phyloP scores from a whole-genome alignment of 2,329 filamentous ascomycete genomes.

The Domatiomyces globalis region DNA sequence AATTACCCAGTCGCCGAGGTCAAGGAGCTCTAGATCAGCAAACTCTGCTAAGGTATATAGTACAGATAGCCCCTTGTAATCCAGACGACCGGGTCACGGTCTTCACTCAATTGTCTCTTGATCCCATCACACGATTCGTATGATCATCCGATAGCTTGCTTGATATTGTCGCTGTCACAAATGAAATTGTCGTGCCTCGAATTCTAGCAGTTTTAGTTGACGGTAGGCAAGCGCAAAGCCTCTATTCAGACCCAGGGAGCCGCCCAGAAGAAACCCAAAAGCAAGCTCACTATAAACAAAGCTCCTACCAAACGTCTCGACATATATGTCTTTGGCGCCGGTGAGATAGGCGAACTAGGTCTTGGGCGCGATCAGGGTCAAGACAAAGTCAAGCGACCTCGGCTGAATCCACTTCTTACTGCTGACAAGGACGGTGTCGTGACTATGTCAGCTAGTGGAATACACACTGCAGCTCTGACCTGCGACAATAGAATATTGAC shows the following conservation, averaged over 20 bases:
- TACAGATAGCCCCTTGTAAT: no score
- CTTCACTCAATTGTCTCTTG: no score
- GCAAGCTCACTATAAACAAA: slow-evolving; percentile 41
- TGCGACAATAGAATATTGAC: slow-evolving; percentile 66
- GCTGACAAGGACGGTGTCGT: slow-evolving; percentile 28
- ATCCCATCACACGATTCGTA: no score
- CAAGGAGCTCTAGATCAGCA: no score
- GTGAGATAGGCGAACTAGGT: slow-evolving; percentile 61
- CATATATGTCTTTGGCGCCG: slow-evolving; percentile 67
- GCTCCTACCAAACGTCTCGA: slow-evolving; percentile 50
- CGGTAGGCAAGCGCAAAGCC: not conserved
- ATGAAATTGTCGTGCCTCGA: not conserved
- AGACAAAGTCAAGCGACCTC: slow-evolving; percentile 58
- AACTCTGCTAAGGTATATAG: no score
- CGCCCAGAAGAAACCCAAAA: slow-evolving; percentile 11
- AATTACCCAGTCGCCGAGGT: no score
- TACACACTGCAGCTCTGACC: slow-evolving; percentile 64
- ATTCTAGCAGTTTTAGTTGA: not conserved
- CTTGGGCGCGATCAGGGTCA: slow-evolving; percentile 46
- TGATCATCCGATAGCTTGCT: no score
- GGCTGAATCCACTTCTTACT: slow-evolving; percentile 47
- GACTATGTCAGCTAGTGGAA: slow-evolving; percentile 50
- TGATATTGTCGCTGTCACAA: no score
- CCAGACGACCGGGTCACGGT: no score
- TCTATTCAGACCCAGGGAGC: not conserved